These are phyloP conservation scores for Boletus huronensis DNA, from an alignment of 768 basidiomycete genomes.

Conservation along the genomic window DNA sequence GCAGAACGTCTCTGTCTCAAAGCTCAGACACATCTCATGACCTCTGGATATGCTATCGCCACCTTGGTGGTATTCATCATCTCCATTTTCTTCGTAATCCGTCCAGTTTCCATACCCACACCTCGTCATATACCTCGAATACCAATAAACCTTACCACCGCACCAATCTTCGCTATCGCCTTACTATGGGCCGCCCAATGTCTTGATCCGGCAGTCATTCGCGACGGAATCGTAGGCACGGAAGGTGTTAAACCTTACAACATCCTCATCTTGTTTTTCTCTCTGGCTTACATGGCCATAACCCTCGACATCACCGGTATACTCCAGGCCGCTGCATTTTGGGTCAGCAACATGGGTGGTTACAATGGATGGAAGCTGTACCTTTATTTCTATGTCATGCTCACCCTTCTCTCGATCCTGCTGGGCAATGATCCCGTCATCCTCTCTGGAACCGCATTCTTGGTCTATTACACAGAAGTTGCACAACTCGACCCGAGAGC, in stretches of 20 bases:
- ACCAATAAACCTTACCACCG: conserved; percentile 49
- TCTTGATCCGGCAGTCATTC: conserved; percentile 45
- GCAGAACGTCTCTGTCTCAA: not conserved
- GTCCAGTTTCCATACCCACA: conserved; percentile 41
- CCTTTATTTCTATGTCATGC: conserved; percentile 79
- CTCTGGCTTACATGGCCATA: conserved; percentile 89
- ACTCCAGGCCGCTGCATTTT: conserved; percentile 82
- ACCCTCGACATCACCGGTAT: conserved; percentile 89
- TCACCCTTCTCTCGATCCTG: conserved; percentile 69
- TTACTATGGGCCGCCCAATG: conserved; percentile 57
- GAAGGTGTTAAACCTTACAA: conserved; percentile 86
- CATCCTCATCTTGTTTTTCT: conserved; percentile 90
- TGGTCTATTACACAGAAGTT: conserved; percentile 82
- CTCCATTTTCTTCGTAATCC: conserved; percentile 52
- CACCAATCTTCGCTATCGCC: conserved; percentile 50
- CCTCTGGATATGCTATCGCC: conserved; percentile 42
- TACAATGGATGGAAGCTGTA: conserved; percentile 68
- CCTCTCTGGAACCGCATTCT: conserved; percentile 84
- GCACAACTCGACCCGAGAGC: conserved; percentile 46
- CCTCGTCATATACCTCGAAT: conserved; percentile 33
- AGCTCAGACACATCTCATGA: conserved; percentile 33
- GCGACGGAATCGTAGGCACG: conserved; percentile 74
- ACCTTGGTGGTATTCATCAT: conserved; percentile 52
- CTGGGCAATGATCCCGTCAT: conserved; percentile 96
- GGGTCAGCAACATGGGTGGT: conserved; percentile 80